Percentiles rank a stretch among this genome's conserved stretches.
Conservation (phyloP, 306 rosid species). For the Lagenaria siceraria region DNA sequence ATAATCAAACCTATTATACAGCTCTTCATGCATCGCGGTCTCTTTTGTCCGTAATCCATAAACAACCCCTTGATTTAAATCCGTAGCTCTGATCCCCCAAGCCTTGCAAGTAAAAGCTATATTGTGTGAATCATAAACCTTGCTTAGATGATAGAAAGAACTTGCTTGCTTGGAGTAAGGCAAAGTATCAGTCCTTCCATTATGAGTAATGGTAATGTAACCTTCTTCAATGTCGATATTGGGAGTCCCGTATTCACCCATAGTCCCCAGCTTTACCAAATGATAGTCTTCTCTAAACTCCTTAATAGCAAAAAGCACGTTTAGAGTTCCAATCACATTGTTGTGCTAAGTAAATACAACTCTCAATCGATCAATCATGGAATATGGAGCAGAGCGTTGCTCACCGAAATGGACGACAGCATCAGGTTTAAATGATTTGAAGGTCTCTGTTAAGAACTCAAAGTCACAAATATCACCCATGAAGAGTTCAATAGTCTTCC, state of each 20-base stretch:
- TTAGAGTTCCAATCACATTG: slow-evolving; percentile 82
- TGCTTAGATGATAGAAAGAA: slow-evolving; percentile 93
- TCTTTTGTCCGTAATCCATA: slow-evolving; percentile 81
- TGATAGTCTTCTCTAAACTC: slow-evolving; percentile 83
- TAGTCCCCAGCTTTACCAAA: slow-evolving; percentile 91
- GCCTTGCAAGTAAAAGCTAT: slow-evolving; percentile 99
- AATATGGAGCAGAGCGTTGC: slow-evolving; percentile 90
- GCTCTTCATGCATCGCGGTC: slow-evolving; percentile 78
- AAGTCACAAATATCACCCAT: slow-evolving; percentile 91
- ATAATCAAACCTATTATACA: slow-evolving; percentile 72
- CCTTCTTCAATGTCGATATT: slow-evolving; percentile 97
- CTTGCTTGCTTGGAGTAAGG: slow-evolving; percentile 97
- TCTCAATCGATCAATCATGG: slow-evolving; percentile 92
- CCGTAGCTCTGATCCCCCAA: slow-evolving; percentile 97
- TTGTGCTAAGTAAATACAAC: slow-evolving; percentile 86
- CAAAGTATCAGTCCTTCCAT: slow-evolving; percentile 88
- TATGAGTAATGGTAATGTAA: slow-evolving; percentile 83
- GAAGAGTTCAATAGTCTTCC: slow-evolving; percentile 63
- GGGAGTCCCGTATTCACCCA: slow-evolving; percentile 99
- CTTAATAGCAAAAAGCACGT: slow-evolving; percentile 90
- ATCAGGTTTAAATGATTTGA: slow-evolving; percentile 77
- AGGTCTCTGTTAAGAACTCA: slow-evolving; percentile 77
- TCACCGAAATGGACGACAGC: slow-evolving; percentile 93
- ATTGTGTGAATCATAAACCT: slow-evolving; percentile 91
- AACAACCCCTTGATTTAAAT: slow-evolving; percentile 93